Conservation (phyloP, 23 red algal species). For the Agarophyton chilense region DNA sequence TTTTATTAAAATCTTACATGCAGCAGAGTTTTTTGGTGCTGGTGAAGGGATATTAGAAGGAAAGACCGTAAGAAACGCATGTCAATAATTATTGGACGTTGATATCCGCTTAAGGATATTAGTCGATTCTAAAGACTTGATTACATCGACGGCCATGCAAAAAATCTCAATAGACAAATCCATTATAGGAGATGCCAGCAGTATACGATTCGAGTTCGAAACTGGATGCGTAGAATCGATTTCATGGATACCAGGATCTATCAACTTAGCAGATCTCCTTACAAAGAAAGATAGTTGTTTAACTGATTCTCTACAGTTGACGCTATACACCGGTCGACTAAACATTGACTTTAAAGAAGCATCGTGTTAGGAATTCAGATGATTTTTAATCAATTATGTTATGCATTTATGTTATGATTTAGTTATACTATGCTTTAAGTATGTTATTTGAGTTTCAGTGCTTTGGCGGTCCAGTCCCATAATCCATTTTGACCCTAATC, state of each 20-base stretch:
- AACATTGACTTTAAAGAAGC: neutral
- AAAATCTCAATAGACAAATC: slow-evolving; percentile 14
- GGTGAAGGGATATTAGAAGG: no score
- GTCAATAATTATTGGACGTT: no score
- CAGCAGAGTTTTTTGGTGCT: no score
- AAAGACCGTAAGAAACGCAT: no score
- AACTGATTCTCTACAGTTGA: neutral
- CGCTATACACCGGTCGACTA: neutral
- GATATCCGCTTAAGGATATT: neutral
- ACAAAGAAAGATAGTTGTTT: neutral
- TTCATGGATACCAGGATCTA: slow-evolving; percentile 15
- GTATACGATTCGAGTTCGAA: slow-evolving; percentile 27
- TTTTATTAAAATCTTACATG: no score
- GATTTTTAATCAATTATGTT: no score
- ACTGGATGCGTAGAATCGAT: neutral
- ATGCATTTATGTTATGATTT: no score
- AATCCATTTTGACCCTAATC: no score
- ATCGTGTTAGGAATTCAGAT: no score
- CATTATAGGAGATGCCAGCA: slow-evolving; percentile 24
- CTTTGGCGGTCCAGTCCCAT: no score
- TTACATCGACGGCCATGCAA: slow-evolving; percentile 14
- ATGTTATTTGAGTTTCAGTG: no score
- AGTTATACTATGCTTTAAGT: no score
- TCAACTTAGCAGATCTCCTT: slow-evolving; percentile 19
- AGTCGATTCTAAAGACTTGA: slow-evolving; percentile 33